Evolutionary conservation across 2,329 filamentous ascomycete species (phyloP).

Genomic region (Xylaria sp.): DNA sequence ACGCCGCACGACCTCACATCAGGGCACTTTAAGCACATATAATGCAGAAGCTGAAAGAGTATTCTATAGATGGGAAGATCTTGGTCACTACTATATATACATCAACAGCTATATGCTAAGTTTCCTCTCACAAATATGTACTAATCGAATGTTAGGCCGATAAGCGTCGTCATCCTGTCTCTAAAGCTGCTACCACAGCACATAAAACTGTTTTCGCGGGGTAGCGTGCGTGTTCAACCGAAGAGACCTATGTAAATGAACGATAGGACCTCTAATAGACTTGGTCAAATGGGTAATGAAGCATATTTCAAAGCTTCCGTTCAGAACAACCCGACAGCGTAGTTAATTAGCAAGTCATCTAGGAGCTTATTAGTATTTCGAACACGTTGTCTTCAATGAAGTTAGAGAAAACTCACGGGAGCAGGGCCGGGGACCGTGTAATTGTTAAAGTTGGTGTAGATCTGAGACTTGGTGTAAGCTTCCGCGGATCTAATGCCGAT

Average conservation of each 20-base stretch:
- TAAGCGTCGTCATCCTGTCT: background rate
- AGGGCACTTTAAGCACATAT: background rate
- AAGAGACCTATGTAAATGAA: background rate
- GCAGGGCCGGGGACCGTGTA: slow-evolving; percentile 39
- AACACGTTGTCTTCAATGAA: background rate
- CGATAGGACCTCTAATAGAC: background rate
- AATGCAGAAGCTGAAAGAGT: background rate
- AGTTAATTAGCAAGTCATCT: slow-evolving; percentile 28
- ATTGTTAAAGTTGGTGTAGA: slow-evolving; percentile 38
- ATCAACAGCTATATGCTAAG: background rate
- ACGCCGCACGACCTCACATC: background rate
- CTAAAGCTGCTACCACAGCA: background rate
- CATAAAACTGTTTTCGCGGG: background rate
- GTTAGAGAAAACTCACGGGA: slow-evolving; percentile 29
- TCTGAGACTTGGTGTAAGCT: slow-evolving; percentile 25
- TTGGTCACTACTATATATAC: background rate
- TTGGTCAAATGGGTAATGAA: too few relatives aligned
- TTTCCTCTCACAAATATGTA: slow-evolving; percentile 20
- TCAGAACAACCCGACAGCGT: background rate
- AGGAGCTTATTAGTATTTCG: slow-evolving; percentile 14
- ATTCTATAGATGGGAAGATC: background rate
- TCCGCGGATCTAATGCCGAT: background rate
- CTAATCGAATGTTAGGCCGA: slow-evolving; percentile 12
- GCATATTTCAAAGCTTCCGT: background rate
- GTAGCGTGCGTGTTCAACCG: too few relatives aligned